Evolutionary conservation across 2,329 filamentous ascomycete genomes (phyloP), one percentile per base, ranked within the genome.

Genomic region (Hymenotorrendiella dingleyae): DNA sequence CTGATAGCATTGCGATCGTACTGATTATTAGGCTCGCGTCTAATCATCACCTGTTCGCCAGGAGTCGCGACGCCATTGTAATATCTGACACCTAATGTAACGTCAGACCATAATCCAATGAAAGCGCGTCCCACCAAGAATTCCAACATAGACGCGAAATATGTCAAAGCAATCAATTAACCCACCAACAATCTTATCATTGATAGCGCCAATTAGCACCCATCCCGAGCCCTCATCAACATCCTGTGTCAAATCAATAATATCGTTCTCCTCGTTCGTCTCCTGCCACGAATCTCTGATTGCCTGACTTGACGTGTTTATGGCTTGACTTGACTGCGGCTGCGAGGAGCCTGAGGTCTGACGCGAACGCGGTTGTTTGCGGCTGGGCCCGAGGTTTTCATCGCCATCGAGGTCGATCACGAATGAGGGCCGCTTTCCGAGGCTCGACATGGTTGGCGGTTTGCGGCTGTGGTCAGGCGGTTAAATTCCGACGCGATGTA

Each of bases 1-100:
- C 79, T 76, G 44, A 94, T 87, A 0, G 87, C 87, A 64, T 93
- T 93, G 5, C 53, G 49, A 58, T 93, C 86, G 57, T 84, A 86
- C 52, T 65, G 68, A 55, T 91, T 91, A 1, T 63, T 56, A 2
- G 84, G 81, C 57, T 91, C 82, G 56, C 86, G 69, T 26, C 67
- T 68, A 41, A 83, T 66, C 35, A 81, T 62, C 2, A 86, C 78
- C 40, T 74, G 68, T 58, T 87, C 82, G 19, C 80, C 80, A 2
- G 68, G 53, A 6, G 72, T 80, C 11, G 81, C 82, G 50, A 72
- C 67, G 1, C 82, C 82, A 42, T 62, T 63, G 59, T 87, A 86
- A 58, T 77, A 85, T 33, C 66, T 55, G 14, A 76, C 36, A 33
- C 72, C 72, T 2, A 46, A 74, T 68, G 52, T 40, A 26, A n/a